Evolutionary conservation across 139 green algal species (phyloP).

Genomic region (Micractinium conductrix): DNA sequence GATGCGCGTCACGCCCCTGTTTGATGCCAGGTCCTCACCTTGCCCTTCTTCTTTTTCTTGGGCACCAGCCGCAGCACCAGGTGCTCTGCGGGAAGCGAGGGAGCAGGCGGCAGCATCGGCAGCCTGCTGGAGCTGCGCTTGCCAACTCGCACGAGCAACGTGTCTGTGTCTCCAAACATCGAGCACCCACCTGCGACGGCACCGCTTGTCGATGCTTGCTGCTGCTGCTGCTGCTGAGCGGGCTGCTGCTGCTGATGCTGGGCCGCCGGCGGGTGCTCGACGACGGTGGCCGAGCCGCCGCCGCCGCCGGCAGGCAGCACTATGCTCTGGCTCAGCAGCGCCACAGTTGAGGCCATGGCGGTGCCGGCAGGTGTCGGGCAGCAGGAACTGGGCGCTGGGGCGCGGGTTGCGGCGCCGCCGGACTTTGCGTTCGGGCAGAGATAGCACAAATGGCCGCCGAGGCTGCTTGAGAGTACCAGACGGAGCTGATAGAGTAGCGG

Average conservation of each 20-base stretch:
- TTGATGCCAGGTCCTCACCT: no score
- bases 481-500: no score
- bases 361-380: neutral
- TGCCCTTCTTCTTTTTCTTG: conserved; percentile 43
- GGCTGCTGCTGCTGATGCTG: conserved; percentile 10
- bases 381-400: neutral
- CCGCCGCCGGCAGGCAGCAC: conserved; percentile 3
- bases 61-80: conserved; percentile 38
- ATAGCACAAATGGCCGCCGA: neutral
- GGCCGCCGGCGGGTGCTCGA: neutral
- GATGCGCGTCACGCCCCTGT: no score
- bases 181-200: neutral
- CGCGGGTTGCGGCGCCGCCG: neutral
- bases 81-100: conserved; percentile 30
- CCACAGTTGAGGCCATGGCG: conserved; percentile 16
- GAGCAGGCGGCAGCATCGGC: no score
- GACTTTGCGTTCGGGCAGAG: neutral
- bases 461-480: neutral
- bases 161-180: no score
- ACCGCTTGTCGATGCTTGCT: neutral
- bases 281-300: conserved; percentile 2
- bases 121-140: no score
- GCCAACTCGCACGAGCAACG: no score
- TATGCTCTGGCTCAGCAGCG: conserved; percentile 14
- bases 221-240: neutral